These are phyloP conservation scores for Sphaerosporella brunnea DNA, from an alignment of 495 filamentous ascomycete species.

Conservation along the genomic window DNA sequence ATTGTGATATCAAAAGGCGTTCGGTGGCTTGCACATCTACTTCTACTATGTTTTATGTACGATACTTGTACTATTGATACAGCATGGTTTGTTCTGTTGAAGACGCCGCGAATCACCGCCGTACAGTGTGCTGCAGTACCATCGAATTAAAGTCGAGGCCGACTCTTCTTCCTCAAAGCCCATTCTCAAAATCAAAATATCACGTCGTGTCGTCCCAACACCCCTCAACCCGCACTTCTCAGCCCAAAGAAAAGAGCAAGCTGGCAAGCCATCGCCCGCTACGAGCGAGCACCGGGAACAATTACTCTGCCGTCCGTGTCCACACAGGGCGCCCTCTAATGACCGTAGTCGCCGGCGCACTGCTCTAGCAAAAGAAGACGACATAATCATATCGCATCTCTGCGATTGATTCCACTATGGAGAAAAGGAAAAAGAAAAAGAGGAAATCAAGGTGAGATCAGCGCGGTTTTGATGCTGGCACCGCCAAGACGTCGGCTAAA, in stretches of 20 bases:
- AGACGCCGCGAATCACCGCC: no score
- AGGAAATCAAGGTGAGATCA: no score
- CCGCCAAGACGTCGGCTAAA: no score
- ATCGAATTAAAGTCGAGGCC: not conserved
- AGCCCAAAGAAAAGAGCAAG: not conserved
- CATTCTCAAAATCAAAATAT: not conserved
- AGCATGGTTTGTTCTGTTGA: no score
- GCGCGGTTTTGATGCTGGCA: no score
- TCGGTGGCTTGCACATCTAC: no score
- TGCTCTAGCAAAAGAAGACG: slow-evolving; percentile 4
- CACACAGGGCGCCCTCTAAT: not conserved
- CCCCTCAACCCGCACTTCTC: not conserved
- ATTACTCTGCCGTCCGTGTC: slow-evolving; percentile 1
- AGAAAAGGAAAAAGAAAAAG: not conserved
- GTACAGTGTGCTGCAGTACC: not conserved
- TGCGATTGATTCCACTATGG: not conserved
- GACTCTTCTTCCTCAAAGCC: not conserved
- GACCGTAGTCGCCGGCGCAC: not conserved
- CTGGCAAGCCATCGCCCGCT: slow-evolving; percentile 3
- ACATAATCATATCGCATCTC: not conserved
- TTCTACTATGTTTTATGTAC: no score
- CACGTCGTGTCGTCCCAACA: not conserved
- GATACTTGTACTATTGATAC: no score
- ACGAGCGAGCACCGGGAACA: not conserved
- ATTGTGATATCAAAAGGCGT: no score